phyloP scores from a whole-genome alignment of 225 moss, liverwort and hornwort species.

The Bryoerythrophyllum caledonicum region DNA sequence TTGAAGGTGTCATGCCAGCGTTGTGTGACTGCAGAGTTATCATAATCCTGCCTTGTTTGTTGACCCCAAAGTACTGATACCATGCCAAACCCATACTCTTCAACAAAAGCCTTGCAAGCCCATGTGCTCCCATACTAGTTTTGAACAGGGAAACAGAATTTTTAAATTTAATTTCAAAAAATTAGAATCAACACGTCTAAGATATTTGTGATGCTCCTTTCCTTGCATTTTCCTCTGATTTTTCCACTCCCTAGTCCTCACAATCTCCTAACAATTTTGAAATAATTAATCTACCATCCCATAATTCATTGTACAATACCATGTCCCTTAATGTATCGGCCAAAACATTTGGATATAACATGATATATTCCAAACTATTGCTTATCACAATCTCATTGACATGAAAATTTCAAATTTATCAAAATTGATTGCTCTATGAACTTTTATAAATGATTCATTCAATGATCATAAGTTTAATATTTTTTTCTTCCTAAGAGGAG shows the following conservation, averaged over 20 bases:
- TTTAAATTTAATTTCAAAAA: neutral
- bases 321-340: neutral
- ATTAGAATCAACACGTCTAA: neutral
- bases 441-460: neutral
- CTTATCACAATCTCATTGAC: neutral
- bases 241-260: neutral
- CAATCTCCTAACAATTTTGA: neutral
- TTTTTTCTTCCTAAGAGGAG: neutral
- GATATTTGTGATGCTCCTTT: neutral
- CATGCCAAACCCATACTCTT: constrained; percentile 3
- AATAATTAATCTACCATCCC: neutral
- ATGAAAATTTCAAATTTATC: neutral
- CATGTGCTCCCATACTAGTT: neutral
- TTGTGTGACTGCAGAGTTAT: constrained; percentile 8
- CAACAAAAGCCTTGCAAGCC: neutral
- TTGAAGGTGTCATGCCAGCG: neutral
- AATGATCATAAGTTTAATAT: neutral
- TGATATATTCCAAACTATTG: neutral
- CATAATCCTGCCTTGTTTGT: neutral
- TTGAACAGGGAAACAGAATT: neutral
- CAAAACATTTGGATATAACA: neutral
- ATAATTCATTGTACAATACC: neutral
- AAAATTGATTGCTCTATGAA: neutral
- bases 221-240: neutral
- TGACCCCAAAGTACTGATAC: constrained; percentile 10